These are phyloP conservation scores for Calocera viscosa DNA, from an alignment of 768 basidiomycete species.

Conservation along the genomic window DNA sequence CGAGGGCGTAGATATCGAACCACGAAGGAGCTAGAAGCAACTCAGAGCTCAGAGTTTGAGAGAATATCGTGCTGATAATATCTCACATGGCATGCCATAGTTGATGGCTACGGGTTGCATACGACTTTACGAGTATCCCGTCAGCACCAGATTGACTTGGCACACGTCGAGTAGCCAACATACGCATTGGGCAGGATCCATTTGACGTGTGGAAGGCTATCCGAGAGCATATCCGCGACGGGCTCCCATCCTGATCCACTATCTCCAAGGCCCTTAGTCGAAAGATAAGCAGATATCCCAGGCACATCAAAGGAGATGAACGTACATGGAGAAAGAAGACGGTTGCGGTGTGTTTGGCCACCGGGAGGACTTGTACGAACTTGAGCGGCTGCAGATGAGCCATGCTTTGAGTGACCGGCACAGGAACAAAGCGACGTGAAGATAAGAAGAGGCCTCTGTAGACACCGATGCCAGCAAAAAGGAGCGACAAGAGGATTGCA, in stretches of 20 bases:
- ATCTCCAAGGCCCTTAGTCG: constrained; percentile 75
- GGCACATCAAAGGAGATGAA: no score
- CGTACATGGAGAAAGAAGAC: constrained; percentile 83
- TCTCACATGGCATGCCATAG: constrained; percentile 55
- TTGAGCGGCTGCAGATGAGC: constrained; percentile 17
- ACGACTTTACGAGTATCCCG: constrained; percentile 22
- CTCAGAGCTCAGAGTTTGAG: neutral
- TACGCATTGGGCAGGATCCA: constrained; percentile 76
- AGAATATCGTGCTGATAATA: neutral
- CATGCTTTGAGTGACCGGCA: neutral
- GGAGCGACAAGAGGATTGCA: constrained; percentile 45
- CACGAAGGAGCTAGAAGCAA: constrained; percentile 27
- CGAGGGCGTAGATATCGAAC: constrained; percentile 65
- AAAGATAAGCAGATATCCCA: no score
- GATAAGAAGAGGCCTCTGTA: neutral
- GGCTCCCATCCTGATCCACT: constrained; percentile 64
- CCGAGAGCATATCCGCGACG: constrained; percentile 55
- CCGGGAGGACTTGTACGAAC: constrained; percentile 16
- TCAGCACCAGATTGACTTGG: neutral
- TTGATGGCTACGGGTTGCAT: constrained; percentile 59
- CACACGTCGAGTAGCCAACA: neutral
- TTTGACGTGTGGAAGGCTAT: constrained; percentile 59
- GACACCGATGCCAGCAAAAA: constrained; percentile 5
- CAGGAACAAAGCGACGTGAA: neutral
- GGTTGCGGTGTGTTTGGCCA: constrained; percentile 61